Percentiles rank a stretch among this genome's conserved stretches.
Evolutionary conservation across 495 filamentous ascomycete species (phyloP).

Genomic region (Xylaria curta): DNA sequence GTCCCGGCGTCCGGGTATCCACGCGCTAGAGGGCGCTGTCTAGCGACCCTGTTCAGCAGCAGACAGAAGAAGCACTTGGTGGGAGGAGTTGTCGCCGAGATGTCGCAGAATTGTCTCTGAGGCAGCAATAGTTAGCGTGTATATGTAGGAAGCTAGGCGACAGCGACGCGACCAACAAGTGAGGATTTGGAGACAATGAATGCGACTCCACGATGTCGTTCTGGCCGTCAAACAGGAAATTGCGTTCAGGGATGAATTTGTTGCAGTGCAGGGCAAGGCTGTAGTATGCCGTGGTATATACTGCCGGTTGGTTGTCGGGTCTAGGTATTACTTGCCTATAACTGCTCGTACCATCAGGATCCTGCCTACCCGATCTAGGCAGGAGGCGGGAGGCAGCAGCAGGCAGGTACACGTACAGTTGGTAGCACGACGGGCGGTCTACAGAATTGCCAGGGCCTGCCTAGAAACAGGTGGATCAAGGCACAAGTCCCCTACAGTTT

Average conservation of each 20-base stretch:
- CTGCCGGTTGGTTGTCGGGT: background rate
- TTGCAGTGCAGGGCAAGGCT: background rate
- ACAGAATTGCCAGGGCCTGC: background rate
- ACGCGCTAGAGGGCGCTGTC: conserved; percentile 1
- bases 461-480: background rate
- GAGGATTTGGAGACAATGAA: background rate
- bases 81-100: background rate
- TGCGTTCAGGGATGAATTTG: conserved; percentile 1
- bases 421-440: background rate
- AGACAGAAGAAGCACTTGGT: background rate
- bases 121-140: background rate
- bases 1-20: background rate
- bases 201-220: background rate
- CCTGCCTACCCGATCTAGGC: background rate
- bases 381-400: conserved; percentile 10
- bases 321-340: background rate
- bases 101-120: conserved; percentile 22
- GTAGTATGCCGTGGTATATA: background rate
- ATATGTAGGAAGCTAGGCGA: background rate
- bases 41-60: background rate
- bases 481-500: background rate
- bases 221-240: background rate
- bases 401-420: background rate
- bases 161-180: background rate
- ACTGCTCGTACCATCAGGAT: background rate